Evolutionary conservation across 2,329 filamentous ascomycete species (phyloP).

Genomic region (Pseudogymnoascus destructans): DNA sequence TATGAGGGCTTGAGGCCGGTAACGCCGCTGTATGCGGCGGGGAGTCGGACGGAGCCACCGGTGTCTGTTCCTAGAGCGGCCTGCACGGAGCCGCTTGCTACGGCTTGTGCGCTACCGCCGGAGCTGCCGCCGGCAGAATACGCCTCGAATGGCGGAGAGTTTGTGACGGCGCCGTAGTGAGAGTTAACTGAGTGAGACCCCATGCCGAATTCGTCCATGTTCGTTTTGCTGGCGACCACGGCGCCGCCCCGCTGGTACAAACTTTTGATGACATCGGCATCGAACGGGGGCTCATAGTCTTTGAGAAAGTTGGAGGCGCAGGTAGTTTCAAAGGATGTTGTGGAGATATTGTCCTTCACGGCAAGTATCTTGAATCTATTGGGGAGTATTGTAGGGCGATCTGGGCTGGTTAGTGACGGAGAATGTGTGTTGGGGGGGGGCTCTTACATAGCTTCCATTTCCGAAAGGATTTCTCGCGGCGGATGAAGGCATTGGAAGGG

Average conservation of each 20-base stretch:
- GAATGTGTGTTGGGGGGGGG: not conserved
- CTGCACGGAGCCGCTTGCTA: conserved; percentile 45
- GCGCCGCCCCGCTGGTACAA: conserved; percentile 53
- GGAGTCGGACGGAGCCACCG: conserved; percentile 56
- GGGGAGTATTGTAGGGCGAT: not conserved
- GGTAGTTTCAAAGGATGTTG: conserved; percentile 54
- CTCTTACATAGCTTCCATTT: not conserved
- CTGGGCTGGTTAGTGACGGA: not conserved
- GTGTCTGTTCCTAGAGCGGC: conserved; percentile 82
- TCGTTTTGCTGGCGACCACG: conserved; percentile 63
- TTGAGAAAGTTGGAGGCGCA: conserved; percentile 66
- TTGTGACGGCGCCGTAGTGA: conserved; percentile 47
- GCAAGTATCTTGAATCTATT: conserved; percentile 22
- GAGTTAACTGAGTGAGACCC: conserved; percentile 68
- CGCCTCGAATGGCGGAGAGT: conserved; percentile 25
- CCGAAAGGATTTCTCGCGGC: not conserved
- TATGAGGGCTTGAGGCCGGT: conserved; percentile 64
- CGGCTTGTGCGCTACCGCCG: conserved; percentile 81
- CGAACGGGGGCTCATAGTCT: conserved; percentile 61
- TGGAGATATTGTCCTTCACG: conserved; percentile 69
- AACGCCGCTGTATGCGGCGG: conserved; percentile 56
- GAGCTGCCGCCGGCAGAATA: conserved; percentile 79
- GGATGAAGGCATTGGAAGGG: not conserved
- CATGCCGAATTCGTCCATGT: conserved; percentile 96
- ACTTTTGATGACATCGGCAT: conserved; percentile 65